Base-by-base conservation (phyloP, 1,284 basidiomycete species). In the Cryptococcus hybrid region DNA sequence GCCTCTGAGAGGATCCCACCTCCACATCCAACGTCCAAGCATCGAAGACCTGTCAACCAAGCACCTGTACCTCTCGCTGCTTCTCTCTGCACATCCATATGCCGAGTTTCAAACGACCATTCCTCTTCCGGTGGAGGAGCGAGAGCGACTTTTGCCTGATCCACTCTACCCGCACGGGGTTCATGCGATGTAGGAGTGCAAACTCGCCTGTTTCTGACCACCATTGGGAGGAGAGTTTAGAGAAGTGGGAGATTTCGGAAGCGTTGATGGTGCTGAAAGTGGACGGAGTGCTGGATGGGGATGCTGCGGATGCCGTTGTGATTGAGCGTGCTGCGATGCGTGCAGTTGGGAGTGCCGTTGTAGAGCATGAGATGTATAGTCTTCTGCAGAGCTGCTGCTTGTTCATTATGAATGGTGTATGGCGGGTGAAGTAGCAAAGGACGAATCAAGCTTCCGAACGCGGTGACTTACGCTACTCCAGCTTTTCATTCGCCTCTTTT, bases 151-250 rank as follows among this genome's bases (percentile, higher is more conserved):
- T 95, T 62, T 92, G 84, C 34, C 87, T 83, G 18, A 99, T 82
- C 73, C 93, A 98, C 56, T 86, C 84, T 66, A 94, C 84, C 39
- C 96, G 83, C 9, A 88, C 83, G 0, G 92, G 92, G 78, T 99
- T 99, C 95, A 99, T 98, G 68, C 86, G 85, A 75, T 99, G 96
- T 38, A 99, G 80, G 42, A 95, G 81, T 2, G 82, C 84, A 70
- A 97, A 96, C 76, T 98, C 94, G 65, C 95, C 94, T 36, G 82
- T 82, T 71, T 96, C 91, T 76, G 97, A 87, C 96, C 96, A 99
- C 96, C 96, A 99, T 70, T 89, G 83, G 30, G 89, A 87, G 0
- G 92, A 92, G 1, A 99, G 85, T 39, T 84, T 84, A 3, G 93
- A 93, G 76, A 99, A 99, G 76, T 94, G 92, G 0, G 88, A 87